A percentile compares a stretch with the other conserved stretches of the same genome.
These are phyloP conservation scores for Chloris gayana DNA, from an alignment of 176 grass and related monocot genomes.

Conservation along the genomic window DNA sequence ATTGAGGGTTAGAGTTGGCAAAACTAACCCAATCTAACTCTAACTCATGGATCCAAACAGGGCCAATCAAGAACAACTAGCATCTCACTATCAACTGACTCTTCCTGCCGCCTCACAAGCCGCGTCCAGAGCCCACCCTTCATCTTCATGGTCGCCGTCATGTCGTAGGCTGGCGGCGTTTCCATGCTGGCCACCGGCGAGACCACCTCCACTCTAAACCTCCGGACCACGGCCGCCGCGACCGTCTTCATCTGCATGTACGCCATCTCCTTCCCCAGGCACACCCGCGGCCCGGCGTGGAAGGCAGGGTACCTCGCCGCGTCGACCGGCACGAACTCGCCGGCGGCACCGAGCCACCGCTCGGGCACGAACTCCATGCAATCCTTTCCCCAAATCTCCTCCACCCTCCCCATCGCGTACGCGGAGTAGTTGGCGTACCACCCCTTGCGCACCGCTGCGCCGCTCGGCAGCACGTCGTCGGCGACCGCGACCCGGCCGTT, in stretches of 20 bases:
- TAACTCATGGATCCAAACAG: too few relatives aligned
- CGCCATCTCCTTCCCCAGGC: constrained; percentile 82
- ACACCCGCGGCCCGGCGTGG: constrained; percentile 63
- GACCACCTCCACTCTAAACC: constrained; percentile 36
- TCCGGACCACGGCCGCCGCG: constrained; percentile 47
- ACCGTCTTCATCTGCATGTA: constrained; percentile 86
- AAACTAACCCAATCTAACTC: too few relatives aligned
- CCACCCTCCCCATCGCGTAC: constrained; percentile 75
- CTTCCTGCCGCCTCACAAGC: constrained; percentile 22
- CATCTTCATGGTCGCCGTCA: constrained; percentile 58
- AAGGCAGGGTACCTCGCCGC: constrained; percentile 57
- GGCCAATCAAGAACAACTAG: too few relatives aligned
- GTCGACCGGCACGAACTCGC: constrained; percentile 47
- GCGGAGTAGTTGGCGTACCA: constrained; percentile 60
- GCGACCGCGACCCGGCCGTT: constrained; percentile 39
- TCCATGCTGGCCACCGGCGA: constrained; percentile 1
- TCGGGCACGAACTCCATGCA: constrained; percentile 63
- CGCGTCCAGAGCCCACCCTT: constrained; percentile 47
- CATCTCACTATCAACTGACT: not conserved
- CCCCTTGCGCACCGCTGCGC: constrained; percentile 51
- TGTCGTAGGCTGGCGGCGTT: constrained; percentile 50
- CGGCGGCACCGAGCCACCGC: constrained; percentile 56
- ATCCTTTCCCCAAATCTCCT: constrained; percentile 54
- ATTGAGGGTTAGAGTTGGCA: too few relatives aligned
- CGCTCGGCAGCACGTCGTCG: constrained; percentile 65